A percentile compares a stretch with the other conserved stretches of the same genome.
phyloP scores from a whole-genome alignment of 208 protist species.

The Crithidia mellificae region DNA sequence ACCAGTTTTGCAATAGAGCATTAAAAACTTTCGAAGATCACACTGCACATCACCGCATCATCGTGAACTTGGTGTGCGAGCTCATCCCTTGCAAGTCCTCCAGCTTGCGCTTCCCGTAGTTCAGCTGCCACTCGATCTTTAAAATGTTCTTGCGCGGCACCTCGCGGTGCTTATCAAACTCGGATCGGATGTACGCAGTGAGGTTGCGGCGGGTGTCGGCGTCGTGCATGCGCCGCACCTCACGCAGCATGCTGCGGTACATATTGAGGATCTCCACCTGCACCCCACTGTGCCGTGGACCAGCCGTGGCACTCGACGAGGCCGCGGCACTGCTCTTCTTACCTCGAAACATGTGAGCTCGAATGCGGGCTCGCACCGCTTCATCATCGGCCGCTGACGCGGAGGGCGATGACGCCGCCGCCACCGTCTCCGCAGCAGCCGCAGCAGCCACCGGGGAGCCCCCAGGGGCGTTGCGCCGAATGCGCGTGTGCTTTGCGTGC shows the following conservation, averaged over 20 bases:
- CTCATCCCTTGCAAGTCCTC: constrained; percentile 80
- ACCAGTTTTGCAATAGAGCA: too few species aligned
- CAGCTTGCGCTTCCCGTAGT: constrained; percentile 78
- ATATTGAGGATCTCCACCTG: constrained; percentile 73
- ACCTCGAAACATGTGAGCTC: constrained; percentile 15
- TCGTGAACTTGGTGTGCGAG: constrained; percentile 58
- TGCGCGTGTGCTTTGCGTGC: not conserved
- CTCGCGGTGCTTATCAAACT: constrained; percentile 70
- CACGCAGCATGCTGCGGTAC: constrained; percentile 71
- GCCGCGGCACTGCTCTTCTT: not conserved
- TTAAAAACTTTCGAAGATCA: too few species aligned
- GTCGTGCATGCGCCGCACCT: constrained; percentile 64
- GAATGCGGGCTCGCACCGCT: constrained; percentile 18
- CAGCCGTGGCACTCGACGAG: not conserved
- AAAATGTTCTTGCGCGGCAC: constrained; percentile 68
- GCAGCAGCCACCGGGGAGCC: too few species aligned
- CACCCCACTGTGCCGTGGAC: constrained; percentile 68
- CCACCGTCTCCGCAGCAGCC: not conserved
- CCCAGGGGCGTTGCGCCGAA: constrained; percentile 3
- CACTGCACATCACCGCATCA: constrained; percentile 20
- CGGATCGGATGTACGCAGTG: constrained; percentile 56
- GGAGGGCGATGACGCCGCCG: too few species aligned
- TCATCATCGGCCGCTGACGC: constrained; percentile 6
- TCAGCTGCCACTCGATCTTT: constrained; percentile 85
- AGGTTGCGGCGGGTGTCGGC: constrained; percentile 49